Evolutionary conservation across 73 alveolate genomes (phyloP).

Genomic region (Paramecium sonneborni): DNA sequence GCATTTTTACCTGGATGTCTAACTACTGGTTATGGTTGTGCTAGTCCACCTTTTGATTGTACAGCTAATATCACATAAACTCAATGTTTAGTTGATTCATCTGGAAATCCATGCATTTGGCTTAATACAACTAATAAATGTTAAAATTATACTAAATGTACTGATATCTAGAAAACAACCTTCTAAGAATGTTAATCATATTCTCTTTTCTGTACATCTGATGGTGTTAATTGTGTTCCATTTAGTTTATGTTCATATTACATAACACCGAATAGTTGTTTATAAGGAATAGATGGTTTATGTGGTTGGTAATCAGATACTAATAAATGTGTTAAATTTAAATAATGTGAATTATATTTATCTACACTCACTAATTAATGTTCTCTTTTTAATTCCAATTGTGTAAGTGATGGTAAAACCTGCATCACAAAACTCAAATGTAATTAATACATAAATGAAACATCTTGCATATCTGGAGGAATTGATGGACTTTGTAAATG

Average conservation of each 20-base stretch:
- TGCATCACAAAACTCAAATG: slow-evolving; percentile 1
- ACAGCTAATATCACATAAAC: background rate
- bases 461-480: background rate
- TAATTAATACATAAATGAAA: background rate
- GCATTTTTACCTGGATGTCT: background rate
- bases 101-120: slow-evolving; percentile 44
- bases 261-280: background rate
- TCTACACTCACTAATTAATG: background rate
- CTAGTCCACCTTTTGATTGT: background rate
- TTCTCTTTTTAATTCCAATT: background rate
- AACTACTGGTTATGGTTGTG: slow-evolving; percentile 51
- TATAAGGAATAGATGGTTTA: background rate
- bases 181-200: slow-evolving; percentile 12
- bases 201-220: background rate
- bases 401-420: slow-evolving; percentile 13
- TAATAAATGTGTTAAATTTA: background rate
- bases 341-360: background rate
- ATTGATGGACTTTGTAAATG: slow-evolving; percentile 31
- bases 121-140: background rate
- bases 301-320: slow-evolving; percentile 9
- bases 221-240: slow-evolving; percentile 33
- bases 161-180: slow-evolving; percentile 26
- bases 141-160: background rate
- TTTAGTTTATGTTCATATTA: background rate
- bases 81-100: background rate